Evolutionary conservation across 2,329 filamentous ascomycete species (phyloP).

Genomic region (Tolypocladium pustulatum): DNA sequence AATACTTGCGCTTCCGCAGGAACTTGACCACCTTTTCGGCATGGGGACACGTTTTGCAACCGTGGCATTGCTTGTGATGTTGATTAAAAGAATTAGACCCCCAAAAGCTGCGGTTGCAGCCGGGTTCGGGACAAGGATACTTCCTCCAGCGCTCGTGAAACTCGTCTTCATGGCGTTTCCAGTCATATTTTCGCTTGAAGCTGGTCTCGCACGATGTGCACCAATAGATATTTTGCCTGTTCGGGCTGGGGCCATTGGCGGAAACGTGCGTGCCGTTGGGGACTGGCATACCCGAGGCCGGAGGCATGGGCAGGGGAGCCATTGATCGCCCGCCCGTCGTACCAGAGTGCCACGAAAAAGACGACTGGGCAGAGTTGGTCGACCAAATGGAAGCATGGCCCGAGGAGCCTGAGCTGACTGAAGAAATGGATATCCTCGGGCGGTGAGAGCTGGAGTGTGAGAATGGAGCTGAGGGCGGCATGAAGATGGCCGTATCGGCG

Average conservation of each 20-base stretch:
- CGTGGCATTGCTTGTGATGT: conserved; percentile 55
- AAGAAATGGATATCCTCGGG: conserved; percentile 36
- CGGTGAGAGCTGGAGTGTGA: conserved; percentile 22
- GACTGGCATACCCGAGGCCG: conserved; percentile 16
- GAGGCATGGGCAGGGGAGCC: conserved; percentile 24
- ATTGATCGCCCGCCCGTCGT: conserved; percentile 23
- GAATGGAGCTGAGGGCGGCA: conserved; percentile 25
- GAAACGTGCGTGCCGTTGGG: conserved; percentile 21
- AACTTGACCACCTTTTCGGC: conserved; percentile 54
- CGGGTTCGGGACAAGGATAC: conserved; percentile 52
- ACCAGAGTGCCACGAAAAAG: conserved; percentile 28
- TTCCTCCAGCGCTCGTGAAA: conserved; percentile 60
- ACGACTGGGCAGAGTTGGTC: conserved; percentile 27
- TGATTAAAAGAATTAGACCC: conserved; percentile 59
- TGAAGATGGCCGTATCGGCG: conserved; percentile 18
- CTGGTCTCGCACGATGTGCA: conserved; percentile 52
- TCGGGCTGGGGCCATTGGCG: conserved; percentile 16
- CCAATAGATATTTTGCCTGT: conserved; percentile 40
- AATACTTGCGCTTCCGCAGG: conserved; percentile 53
- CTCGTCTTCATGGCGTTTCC: conserved; percentile 60
- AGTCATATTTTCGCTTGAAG: conserved; percentile 58
- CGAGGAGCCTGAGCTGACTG: conserved; percentile 37
- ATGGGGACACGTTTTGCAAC: conserved; percentile 55
- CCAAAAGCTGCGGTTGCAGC: conserved; percentile 58
- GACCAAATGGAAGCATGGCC: conserved; percentile 38